Evolutionary conservation across 2,329 filamentous ascomycete genomes (phyloP).

Genomic region (Mycogone perniciosa): DNA sequence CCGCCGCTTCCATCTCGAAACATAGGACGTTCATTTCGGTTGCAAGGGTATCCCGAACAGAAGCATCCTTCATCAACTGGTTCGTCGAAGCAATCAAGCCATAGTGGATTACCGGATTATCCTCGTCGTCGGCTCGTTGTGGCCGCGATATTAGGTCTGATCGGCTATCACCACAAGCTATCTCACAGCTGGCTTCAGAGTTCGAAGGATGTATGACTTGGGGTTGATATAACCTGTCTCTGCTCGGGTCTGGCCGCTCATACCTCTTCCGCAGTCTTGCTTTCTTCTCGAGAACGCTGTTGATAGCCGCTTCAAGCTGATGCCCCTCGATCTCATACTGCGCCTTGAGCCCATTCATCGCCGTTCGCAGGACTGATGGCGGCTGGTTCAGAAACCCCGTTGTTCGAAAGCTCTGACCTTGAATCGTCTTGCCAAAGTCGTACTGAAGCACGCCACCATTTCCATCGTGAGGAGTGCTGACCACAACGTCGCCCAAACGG

Average conservation of each 20-base stretch:
- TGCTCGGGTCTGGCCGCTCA: slow-evolving; percentile 1
- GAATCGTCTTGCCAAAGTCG: slow-evolving; percentile 19
- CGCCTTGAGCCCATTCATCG: slow-evolving; percentile 6
- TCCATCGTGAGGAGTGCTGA: slow-evolving; percentile 4
- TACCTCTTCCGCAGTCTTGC: slow-evolving; percentile 12
- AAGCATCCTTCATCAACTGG: slow-evolving; percentile 17
- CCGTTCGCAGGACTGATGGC: slow-evolving; percentile 10
- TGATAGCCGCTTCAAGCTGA: slow-evolving; percentile 8
- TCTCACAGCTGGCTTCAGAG: slow-evolving; percentile 8
- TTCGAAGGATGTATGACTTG: slow-evolving; percentile 5
- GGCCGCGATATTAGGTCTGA: slow-evolving; percentile 1
- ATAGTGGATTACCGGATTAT: slow-evolving; percentile 17
- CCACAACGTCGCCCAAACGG: slow-evolving; percentile 22
- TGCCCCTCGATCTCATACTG: slow-evolving; percentile 11
- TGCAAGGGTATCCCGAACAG: slow-evolving; percentile 20
- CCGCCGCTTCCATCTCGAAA: slow-evolving; percentile 27
- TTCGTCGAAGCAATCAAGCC: slow-evolving; percentile 13
- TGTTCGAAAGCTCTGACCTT: slow-evolving; percentile 12
- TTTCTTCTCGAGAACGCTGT: background rate
- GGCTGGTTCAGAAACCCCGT: slow-evolving; percentile 16
- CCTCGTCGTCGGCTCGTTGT: slow-evolving; percentile 1
- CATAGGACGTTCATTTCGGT: slow-evolving; percentile 15
- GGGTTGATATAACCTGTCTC: slow-evolving; percentile 10
- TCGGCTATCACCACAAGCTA: background rate
- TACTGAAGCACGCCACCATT: slow-evolving; percentile 19